Evolutionary conservation across 1,284 basidiomycete species (phyloP), one percentile per base, ranked within the genome.

Genomic region (Ceratobasidium sp.): DNA sequence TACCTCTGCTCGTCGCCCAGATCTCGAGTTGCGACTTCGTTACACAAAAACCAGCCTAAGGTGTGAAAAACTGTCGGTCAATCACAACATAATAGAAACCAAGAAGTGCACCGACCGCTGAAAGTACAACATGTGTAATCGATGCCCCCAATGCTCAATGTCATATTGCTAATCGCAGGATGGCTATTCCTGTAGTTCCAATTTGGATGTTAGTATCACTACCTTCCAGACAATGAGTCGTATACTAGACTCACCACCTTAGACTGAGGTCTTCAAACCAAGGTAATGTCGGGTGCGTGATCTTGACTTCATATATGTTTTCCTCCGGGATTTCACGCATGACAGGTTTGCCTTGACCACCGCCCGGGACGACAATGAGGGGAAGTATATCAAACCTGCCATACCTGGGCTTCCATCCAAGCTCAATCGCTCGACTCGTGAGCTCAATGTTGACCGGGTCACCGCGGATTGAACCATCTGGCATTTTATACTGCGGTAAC

Each of bases 51-150:
- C 62, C 62, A 64, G 43, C 62, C 62, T 64, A 9, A n/a, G 19
- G 16, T 4, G n/a, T 9, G 41, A 39, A 41, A n/a, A n/a, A n/a
- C n/a, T n/a, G n/a, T n/a, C n/a, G n/a, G n/a, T n/a, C n/a, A n/a
- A n/a, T n/a, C n/a, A n/a, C n/a, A n/a, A n/a, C n/a, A n/a, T n/a
- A 6, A 11, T 31, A 56, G 16, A 29, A n/a, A 16, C 27, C 16
- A 24, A 46, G 13, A 31, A 64, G 19, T 14, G 14, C 1, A 43
- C 62, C 13, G n/a, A 64, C 62, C 63, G 46, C 63, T 66, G 29
- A 66, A 66, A 49, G 63, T 46, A 34, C 63, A 66, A 37, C 63
- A 66, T 24, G 63, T 66, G 22, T 66, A 66, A n/a, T 66, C 63
- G 29, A 66, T 66, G 3, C 63, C 63, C 9, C 63, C 63, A 24